A percentile compares a stretch with the other conserved stretches of the same genome.
phyloP scores from a whole-genome alignment of 306 rosid genomes.

The Lithocarpus polystachyus region DNA sequence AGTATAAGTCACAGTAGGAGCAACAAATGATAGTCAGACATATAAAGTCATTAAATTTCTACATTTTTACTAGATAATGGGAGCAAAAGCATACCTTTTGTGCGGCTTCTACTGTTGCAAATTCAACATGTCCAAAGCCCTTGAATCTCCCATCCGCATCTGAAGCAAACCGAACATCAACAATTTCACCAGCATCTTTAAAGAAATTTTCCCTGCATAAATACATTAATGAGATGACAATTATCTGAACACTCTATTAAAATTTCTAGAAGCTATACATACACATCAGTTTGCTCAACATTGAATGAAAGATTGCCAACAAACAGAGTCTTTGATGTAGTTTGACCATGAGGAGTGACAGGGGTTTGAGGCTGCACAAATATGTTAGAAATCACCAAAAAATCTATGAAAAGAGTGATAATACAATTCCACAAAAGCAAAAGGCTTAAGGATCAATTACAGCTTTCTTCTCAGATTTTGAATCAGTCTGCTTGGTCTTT shows the following conservation, averaged over 20 bases:
- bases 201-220: constrained; percentile 64
- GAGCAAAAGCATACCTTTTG: constrained; percentile 35
- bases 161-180: constrained; percentile 58
- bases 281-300: constrained; percentile 59
- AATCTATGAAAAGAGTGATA: background rate
- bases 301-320: constrained; percentile 63
- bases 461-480: constrained; percentile 33
- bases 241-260: background rate
- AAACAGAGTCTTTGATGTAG: constrained; percentile 57
- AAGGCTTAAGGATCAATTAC: constrained; percentile 22
- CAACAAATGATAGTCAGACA: too few species aligned
- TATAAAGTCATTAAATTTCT: background rate
- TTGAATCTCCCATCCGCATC: constrained; percentile 48
- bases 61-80: background rate
- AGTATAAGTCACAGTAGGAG: too few species aligned
- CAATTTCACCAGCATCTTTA: constrained; percentile 58
- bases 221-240: constrained; percentile 2
- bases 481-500: background rate
- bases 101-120: constrained; percentile 59
- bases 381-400: background rate
- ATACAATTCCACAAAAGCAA: background rate
- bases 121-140: constrained; percentile 91
- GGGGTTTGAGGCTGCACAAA: constrained; percentile 69
- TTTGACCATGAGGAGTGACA: constrained; percentile 35
- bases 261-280: constrained; percentile 11